Conservation (phyloP, 805 yeast genomes). For the Candida tibetensis region DNA sequence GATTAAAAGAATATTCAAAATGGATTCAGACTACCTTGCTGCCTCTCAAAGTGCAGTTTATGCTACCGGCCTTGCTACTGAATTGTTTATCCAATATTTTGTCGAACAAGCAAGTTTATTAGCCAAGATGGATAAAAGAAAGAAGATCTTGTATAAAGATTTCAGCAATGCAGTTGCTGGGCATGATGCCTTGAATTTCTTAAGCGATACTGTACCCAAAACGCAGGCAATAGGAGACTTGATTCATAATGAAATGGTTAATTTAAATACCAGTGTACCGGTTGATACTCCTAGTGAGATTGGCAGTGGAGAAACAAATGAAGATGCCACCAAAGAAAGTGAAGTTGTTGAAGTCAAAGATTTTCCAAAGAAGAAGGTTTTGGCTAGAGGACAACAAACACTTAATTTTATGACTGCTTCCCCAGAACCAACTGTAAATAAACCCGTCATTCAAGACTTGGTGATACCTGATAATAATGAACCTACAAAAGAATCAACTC, state of each 20-base stretch:
- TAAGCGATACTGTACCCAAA: constrained; percentile 66
- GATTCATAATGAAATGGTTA: constrained; percentile 40
- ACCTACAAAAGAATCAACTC: neutral
- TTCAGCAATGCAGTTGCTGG: constrained; percentile 60
- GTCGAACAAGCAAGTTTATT: constrained; percentile 66
- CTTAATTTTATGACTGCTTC: constrained; percentile 22
- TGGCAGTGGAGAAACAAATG: constrained; percentile 3
- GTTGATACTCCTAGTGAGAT: neutral
- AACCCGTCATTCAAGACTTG: constrained; percentile 35
- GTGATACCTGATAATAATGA: constrained; percentile 20
- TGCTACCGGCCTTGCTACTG: constrained; percentile 75
- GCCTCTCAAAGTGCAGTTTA: constrained; percentile 72
- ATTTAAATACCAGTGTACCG: constrained; percentile 6
- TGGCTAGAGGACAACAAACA: constrained; percentile 43
- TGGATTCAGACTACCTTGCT: constrained; percentile 69
- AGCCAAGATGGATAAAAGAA: constrained; percentile 64
- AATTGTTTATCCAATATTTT: constrained; percentile 65
- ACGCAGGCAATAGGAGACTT: constrained; percentile 51
- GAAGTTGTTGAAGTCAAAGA: constrained; percentile 1
- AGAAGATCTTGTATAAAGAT: constrained; percentile 69
- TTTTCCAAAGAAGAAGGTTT: constrained; percentile 6
- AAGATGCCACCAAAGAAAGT: constrained; percentile 1
- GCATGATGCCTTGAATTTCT: constrained; percentile 59
- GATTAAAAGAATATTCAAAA: constrained; percentile 67
- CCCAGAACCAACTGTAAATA: constrained; percentile 16